A percentile compares a stretch with the other conserved stretches of the same genome.
phyloP scores from a whole-genome alignment of 768 basidiomycete species.

The Serendipita vermifera region DNA sequence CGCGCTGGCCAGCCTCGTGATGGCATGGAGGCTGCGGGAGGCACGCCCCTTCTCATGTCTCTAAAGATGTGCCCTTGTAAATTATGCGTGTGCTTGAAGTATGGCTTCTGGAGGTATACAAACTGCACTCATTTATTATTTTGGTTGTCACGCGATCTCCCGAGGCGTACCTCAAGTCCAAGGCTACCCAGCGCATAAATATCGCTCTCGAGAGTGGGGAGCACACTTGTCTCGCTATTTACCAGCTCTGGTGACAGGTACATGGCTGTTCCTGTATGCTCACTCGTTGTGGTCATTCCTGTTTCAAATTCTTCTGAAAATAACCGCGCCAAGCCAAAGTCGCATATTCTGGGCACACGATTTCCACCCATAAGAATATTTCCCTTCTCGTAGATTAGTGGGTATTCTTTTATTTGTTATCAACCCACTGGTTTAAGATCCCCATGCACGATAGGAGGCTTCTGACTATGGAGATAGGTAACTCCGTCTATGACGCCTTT shows the following conservation, averaged over 20 bases:
- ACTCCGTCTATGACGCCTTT: too few relatives aligned
- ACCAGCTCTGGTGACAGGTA: neutral
- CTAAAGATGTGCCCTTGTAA: neutral
- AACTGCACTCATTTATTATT: neutral
- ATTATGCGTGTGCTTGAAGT: neutral
- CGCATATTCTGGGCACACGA: neutral
- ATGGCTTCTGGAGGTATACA: neutral
- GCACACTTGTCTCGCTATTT: neutral
- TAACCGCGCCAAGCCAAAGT: neutral
- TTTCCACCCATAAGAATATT: neutral
- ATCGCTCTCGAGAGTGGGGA: neutral
- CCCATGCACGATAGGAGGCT: too few relatives aligned
- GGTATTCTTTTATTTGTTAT: too few relatives aligned
- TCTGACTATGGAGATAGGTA: too few relatives aligned
- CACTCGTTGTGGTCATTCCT: neutral
- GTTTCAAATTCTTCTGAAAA: neutral
- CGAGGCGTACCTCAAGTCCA: neutral
- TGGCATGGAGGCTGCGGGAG: too few relatives aligned
- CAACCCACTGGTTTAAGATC: too few relatives aligned
- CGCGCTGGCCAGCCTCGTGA: too few relatives aligned
- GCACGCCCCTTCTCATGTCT: neutral
- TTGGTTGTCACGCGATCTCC: neutral
- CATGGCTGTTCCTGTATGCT: neutral
- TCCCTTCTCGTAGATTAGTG: neutral
- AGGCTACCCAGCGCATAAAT: neutral